Percentiles rank a stretch among this genome's conserved stretches.
These are phyloP conservation scores for Balansia obtecta DNA, from an alignment of 2,329 filamentous ascomycete genomes.

Conservation along the genomic window DNA sequence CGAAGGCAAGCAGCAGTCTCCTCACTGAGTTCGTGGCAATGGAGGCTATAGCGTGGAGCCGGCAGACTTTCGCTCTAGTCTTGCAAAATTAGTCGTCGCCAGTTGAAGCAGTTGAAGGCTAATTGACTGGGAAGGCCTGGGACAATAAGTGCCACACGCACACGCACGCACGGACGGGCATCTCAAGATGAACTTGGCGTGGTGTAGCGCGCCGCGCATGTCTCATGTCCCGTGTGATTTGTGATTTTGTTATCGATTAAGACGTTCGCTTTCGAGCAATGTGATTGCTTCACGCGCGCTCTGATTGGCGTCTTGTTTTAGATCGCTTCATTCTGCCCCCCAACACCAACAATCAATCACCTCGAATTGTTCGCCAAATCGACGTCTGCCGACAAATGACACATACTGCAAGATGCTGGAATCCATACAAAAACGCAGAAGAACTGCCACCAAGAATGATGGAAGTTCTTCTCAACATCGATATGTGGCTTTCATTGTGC, in stretches of 20 bases:
- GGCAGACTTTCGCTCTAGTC: no score
- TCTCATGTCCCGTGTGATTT: neutral
- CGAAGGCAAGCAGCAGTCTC: no score
- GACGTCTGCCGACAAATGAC: neutral
- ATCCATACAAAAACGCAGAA: neutral
- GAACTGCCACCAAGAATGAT: neutral
- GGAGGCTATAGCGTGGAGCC: no score
- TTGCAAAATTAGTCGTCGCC: no score
- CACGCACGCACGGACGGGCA: neutral
- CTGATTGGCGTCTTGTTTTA: constrained; percentile 6
- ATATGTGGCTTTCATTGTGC: neutral
- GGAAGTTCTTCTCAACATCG: neutral
- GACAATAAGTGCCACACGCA: no score
- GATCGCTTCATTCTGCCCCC: neutral
- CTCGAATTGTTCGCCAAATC: neutral
- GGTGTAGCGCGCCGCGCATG: neutral
- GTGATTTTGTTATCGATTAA: neutral
- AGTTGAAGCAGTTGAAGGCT: no score
- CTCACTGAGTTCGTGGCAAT: no score
- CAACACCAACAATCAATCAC: neutral
- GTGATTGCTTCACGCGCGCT: constrained; percentile 3
- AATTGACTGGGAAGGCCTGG: no score
- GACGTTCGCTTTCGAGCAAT: constrained; percentile 7
- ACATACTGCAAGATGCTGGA: neutral
- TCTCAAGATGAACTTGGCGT: constrained; percentile 1